These are phyloP conservation scores for Tremella mesenterica DNA, from an alignment of 768 basidiomycete species.

Conservation along the genomic window DNA sequence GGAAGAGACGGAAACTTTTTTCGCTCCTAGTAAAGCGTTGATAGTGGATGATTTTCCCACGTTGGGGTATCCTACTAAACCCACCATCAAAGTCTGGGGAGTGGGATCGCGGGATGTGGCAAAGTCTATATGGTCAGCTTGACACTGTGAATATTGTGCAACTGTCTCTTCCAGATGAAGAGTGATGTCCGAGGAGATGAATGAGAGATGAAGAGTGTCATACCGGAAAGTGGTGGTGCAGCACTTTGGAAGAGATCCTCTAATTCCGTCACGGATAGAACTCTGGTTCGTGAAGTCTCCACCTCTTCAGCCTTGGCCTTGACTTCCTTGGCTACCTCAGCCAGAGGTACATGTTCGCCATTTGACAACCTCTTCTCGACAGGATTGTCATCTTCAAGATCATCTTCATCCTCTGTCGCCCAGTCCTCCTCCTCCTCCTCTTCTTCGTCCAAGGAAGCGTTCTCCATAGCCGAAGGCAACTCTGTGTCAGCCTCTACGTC, in stretches of 20 bases:
- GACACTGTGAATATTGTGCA: slow-evolving; percentile 6
- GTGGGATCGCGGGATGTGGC: slow-evolving; percentile 31
- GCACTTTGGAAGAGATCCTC: slow-evolving; percentile 62
- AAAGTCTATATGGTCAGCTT: slow-evolving; percentile 27
- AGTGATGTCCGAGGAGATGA: not conserved
- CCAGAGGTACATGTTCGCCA: slow-evolving; percentile 37
- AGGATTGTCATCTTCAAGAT: slow-evolving; percentile 18
- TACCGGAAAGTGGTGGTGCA: slow-evolving; percentile 34
- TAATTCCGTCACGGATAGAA: slow-evolving; percentile 76
- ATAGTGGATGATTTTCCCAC: slow-evolving; percentile 99
- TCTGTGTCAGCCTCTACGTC: slow-evolving; percentile 33
- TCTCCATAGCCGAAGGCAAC: slow-evolving; percentile 46
- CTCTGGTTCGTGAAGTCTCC: slow-evolving; percentile 53
- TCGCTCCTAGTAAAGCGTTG: slow-evolving; percentile 90
- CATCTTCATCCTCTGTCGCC: slow-evolving; percentile 30
- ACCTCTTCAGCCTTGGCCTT: slow-evolving; percentile 26
- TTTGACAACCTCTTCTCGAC: slow-evolving; percentile 39
- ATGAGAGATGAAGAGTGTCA: slow-evolving; percentile 3
- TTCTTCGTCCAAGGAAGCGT: slow-evolving; percentile 37
- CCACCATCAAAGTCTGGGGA: slow-evolving; percentile 39
- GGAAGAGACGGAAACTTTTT: slow-evolving; percentile 96
- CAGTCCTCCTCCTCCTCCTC: slow-evolving; percentile 34
- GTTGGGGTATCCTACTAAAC: slow-evolving; percentile 93
- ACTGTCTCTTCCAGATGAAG: not conserved
- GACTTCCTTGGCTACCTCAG: slow-evolving; percentile 38